Evolutionary conservation across 2,329 filamentous ascomycete genomes (phyloP).

Genomic region (Dactylellina cionopaga): DNA sequence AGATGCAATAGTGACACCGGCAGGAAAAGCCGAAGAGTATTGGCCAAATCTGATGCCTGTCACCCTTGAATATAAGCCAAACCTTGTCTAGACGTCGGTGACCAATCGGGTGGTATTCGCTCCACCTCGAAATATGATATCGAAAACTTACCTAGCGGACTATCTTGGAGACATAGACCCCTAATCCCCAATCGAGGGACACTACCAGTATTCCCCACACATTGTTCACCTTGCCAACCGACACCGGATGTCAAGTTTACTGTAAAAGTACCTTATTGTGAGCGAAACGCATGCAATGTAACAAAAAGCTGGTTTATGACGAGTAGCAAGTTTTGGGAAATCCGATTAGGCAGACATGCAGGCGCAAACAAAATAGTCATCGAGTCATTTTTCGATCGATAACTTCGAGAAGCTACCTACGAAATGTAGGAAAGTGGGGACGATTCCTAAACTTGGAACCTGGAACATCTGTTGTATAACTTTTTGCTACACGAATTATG

Average conservation of each 20-base stretch:
- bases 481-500: conserved; percentile 24
- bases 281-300: neutral
- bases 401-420: neutral
- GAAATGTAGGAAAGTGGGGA: conserved; percentile 47
- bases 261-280: conserved; percentile 30
- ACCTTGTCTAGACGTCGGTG: conserved; percentile 12
- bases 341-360: conserved; percentile 50
- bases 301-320: neutral
- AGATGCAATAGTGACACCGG: conserved; percentile 66
- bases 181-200: conserved; percentile 56
- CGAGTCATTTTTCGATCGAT: conserved; percentile 47
- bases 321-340: conserved; percentile 29
- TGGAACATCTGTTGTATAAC: neutral
- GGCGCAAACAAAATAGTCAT: conserved; percentile 33
- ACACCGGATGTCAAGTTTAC: conserved; percentile 68
- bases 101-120: conserved; percentile 57
- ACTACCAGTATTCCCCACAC: conserved; percentile 60
- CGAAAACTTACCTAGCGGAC: conserved; percentile 63
- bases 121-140: conserved; percentile 61
- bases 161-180: conserved; percentile 67
- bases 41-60: conserved; percentile 45
- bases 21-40: conserved; percentile 65
- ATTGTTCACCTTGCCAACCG: conserved; percentile 68
- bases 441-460: conserved; percentile 50
- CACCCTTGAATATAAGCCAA: conserved; percentile 16